Evolutionary conservation across 2,329 filamentous ascomycete species (phyloP).

Genomic region (Fonsecaea nubica): DNA sequence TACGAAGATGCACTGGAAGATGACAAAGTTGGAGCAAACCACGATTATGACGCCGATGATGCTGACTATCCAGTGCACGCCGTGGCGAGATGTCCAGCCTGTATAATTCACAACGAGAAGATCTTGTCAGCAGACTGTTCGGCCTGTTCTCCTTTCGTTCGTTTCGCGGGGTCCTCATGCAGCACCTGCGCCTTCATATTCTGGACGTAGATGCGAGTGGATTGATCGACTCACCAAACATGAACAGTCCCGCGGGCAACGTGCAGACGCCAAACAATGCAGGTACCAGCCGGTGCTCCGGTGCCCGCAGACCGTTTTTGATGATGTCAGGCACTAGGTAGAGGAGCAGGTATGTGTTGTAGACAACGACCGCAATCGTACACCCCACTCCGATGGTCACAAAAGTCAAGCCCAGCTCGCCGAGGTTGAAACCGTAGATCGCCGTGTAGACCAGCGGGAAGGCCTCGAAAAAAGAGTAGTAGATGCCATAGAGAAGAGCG

Average conservation of each 20-base stretch:
- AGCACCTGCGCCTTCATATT: no score
- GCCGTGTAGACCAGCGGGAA: conserved; percentile 69
- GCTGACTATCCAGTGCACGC: conserved; percentile 48
- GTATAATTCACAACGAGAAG: not conserved
- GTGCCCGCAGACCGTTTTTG: conserved; percentile 56
- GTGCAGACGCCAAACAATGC: conserved; percentile 59
- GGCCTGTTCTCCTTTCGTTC: not conserved
- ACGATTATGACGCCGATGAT: conserved; percentile 52
- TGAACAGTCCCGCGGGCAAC: conserved; percentile 64
- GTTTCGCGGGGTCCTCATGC: not conserved
- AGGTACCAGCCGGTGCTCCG: conserved; percentile 59
- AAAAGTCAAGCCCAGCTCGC: conserved; percentile 66
- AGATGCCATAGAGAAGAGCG: conserved; percentile 60
- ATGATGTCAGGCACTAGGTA: conserved; percentile 58
- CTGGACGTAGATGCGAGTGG: not conserved
- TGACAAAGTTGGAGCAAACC: conserved; percentile 37
- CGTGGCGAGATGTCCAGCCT: conserved; percentile 37
- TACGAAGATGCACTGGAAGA: conserved; percentile 38
- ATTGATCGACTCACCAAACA: conserved; percentile 47
- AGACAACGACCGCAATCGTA: conserved; percentile 58
- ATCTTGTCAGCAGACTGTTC: not conserved
- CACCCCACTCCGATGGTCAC: conserved; percentile 64
- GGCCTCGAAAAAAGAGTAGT: conserved; percentile 66
- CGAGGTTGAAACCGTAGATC: conserved; percentile 64
- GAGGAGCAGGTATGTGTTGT: conserved; percentile 59